A percentile compares a stretch with the other conserved stretches of the same genome.
Conservation (phyloP, 139 green algal genomes). For the Chlorella sp. region DNA sequence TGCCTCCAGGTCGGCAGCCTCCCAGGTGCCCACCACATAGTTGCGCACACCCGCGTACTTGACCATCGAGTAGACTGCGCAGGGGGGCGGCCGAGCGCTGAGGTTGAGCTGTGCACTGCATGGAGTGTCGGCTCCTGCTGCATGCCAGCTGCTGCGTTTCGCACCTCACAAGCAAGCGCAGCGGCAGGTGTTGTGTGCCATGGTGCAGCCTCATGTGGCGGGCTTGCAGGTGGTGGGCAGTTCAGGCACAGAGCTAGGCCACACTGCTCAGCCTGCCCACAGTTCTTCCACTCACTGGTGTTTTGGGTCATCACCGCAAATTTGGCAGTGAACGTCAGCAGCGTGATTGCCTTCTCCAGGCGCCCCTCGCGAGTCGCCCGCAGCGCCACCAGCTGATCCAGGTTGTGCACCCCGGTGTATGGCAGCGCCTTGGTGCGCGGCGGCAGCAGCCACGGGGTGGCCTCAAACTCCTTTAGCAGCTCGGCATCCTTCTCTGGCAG, state of each 20-base stretch:
- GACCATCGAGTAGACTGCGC: slow-evolving; percentile 26
- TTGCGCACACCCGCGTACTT: slow-evolving; percentile 9
- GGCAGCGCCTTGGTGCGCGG: neutral
- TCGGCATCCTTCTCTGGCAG: too few species aligned
- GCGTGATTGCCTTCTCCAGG: neutral
- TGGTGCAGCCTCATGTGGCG: too few species aligned
- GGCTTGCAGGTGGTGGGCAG: neutral
- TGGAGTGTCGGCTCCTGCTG: too few species aligned
- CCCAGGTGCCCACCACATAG: neutral
- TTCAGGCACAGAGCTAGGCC: neutral
- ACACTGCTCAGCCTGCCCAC: neutral
- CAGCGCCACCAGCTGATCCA: neutral
- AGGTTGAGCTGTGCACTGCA: too few species aligned
- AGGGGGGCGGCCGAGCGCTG: neutral
- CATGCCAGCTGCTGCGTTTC: too few species aligned
- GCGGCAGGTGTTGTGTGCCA: too few species aligned
- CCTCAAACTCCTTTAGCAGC: too few species aligned
- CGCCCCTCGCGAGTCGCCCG: neutral
- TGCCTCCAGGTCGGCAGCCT: neutral
- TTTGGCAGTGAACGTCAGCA: neutral
- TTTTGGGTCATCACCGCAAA: slow-evolving; percentile 11
- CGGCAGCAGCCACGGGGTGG: slow-evolving; percentile 1
- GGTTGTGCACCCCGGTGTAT: neutral
- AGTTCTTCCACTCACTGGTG: slow-evolving; percentile 5
- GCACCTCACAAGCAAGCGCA: too few species aligned